Evolutionary conservation across 257 asterid species (phyloP).

Genomic region (Jaltomata sinuosa): DNA sequence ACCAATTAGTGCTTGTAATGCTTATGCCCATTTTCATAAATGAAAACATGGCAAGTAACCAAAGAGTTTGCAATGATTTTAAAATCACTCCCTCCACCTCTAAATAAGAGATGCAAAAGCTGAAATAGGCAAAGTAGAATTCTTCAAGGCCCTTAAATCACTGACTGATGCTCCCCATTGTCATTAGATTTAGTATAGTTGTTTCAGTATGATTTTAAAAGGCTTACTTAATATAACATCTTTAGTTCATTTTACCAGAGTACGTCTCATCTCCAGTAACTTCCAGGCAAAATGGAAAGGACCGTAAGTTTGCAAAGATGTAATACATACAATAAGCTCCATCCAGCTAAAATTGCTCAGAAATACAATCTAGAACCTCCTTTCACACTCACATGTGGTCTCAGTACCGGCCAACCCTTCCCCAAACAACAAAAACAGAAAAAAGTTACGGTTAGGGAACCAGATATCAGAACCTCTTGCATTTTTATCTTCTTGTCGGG

Average conservation of each 20-base stretch:
- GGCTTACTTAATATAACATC: not conserved
- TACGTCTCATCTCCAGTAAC: not conserved
- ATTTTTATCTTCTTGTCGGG: not conserved
- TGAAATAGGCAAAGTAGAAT: not conserved
- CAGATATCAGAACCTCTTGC: not conserved
- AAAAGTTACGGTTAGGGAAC: not conserved
- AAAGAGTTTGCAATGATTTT: not conserved
- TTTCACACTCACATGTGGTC: not conserved
- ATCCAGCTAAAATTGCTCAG: not conserved
- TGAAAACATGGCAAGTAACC: not conserved
- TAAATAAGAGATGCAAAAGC: not conserved
- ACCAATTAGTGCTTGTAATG: conserved; percentile 1
- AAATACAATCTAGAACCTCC: not conserved
- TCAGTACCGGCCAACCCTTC: not conserved
- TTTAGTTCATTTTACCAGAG: not conserved
- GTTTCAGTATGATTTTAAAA: not conserved
- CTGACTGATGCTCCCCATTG: not conserved
- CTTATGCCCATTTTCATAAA: not conserved
- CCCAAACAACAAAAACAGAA: not conserved
- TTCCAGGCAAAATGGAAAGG: not conserved
- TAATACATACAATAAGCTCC: not conserved
- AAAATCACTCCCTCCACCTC: not conserved
- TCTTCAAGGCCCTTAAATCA: not conserved
- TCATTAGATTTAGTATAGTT: not conserved
- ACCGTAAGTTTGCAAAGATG: not conserved